These are phyloP conservation scores for Phyllachora maydis DNA, from an alignment of 2,329 filamentous ascomycete species.

Conservation along the genomic window DNA sequence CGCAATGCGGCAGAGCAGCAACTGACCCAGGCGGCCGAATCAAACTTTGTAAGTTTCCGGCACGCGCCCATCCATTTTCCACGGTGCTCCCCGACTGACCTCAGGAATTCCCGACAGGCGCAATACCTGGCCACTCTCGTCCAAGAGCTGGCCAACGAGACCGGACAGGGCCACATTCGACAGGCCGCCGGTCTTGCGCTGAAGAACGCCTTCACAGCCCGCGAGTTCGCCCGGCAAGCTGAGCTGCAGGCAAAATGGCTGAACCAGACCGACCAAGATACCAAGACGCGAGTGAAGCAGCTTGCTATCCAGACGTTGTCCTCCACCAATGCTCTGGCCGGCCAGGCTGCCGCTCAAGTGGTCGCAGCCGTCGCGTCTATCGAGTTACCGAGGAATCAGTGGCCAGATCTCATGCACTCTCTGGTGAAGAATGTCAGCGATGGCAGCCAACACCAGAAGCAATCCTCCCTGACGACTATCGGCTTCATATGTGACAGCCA, in stretches of 20 bases:
- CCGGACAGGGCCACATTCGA: constrained; percentile 64
- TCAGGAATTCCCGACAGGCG: constrained; percentile 34
- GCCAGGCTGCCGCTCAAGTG: constrained; percentile 81
- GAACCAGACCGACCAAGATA: constrained; percentile 56
- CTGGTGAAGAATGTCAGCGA: constrained; percentile 86
- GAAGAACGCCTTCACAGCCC: constrained; percentile 94
- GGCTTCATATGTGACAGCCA: constrained; percentile 97
- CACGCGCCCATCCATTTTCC: constrained; percentile 4
- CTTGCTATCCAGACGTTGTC: constrained; percentile 73
- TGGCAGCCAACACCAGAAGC: constrained; percentile 75
- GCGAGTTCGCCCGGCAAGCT: constrained; percentile 71
- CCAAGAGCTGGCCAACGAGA: constrained; percentile 83
- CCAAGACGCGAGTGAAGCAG: constrained; percentile 76
- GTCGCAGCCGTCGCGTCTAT: constrained; percentile 88
- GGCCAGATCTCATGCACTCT: constrained; percentile 73
- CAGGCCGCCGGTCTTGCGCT: constrained; percentile 87
- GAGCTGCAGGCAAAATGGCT: constrained; percentile 91
- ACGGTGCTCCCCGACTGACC: constrained; percentile 1
- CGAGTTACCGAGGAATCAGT: constrained; percentile 82
- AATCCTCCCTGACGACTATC: constrained; percentile 86
- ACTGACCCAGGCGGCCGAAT: constrained; percentile 77
- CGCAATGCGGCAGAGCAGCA: constrained; percentile 88
- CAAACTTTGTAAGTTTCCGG: constrained; percentile 60
- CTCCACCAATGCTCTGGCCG: constrained; percentile 63
- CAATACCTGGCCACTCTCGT: constrained; percentile 85